phyloP scores from a whole-genome alignment of 2,329 filamentous ascomycete genomes.

The Diaporthe eres region DNA sequence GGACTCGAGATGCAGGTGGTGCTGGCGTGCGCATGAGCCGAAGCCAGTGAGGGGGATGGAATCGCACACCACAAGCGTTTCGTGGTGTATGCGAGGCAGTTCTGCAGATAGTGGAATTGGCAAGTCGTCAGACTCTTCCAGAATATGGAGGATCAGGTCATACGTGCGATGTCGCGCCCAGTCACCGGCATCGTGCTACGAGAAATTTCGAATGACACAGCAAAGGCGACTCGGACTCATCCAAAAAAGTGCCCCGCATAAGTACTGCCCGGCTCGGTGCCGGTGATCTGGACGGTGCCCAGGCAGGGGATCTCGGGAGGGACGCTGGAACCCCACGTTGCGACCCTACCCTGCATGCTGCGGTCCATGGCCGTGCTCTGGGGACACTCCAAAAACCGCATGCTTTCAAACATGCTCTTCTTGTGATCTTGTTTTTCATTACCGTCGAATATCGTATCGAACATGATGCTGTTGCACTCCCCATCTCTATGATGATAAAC shows the following conservation, averaged over 20 bases:
- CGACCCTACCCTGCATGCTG: slow-evolving; percentile 26
- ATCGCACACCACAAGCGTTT: neutral
- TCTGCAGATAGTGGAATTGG: slow-evolving; percentile 8
- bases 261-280: slow-evolving; percentile 9
- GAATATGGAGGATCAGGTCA: neutral
- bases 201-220: slow-evolving; percentile 38
- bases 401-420: neutral
- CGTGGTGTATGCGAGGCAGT: neutral
- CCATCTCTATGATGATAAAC: slow-evolving; percentile 34
- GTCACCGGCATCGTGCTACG: slow-evolving; percentile 27
- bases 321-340: slow-evolving; percentile 37
- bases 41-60: slow-evolving; percentile 10
- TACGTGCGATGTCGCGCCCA: slow-evolving; percentile 14
- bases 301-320: neutral
- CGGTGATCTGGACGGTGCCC: slow-evolving; percentile 5
- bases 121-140: neutral
- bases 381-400: neutral
- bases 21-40: slow-evolving; percentile 17
- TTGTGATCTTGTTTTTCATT: slow-evolving; percentile 37
- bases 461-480: slow-evolving; percentile 36
- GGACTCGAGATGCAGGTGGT: slow-evolving; percentile 1
- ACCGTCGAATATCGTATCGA: slow-evolving; percentile 35
- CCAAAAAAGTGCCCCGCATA: slow-evolving; percentile 36
- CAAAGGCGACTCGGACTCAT: slow-evolving; percentile 20
- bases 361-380: neutral